phyloP scores from a whole-genome alignment of 768 basidiomycete genomes.

The Terana coerulea region DNA sequence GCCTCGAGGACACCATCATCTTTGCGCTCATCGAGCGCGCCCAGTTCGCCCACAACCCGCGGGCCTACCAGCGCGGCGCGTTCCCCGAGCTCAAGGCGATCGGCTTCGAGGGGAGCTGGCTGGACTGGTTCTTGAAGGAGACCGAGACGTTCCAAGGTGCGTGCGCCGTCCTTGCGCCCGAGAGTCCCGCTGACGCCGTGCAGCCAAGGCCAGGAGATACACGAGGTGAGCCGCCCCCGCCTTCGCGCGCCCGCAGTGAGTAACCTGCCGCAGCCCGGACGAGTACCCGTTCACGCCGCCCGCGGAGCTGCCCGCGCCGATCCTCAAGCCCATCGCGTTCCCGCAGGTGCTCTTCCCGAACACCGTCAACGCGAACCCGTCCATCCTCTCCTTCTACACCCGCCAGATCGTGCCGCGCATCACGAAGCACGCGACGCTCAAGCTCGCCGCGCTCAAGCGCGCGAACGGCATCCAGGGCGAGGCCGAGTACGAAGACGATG shows the following conservation, averaged over 20 bases:
- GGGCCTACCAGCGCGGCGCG: conserved; percentile 77
- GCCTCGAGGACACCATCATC: conserved; percentile 98
- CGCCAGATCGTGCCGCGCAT: conserved; percentile 87
- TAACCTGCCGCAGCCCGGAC: conserved; percentile 65
- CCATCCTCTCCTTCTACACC: conserved; percentile 89
- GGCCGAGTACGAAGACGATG: conserved; percentile 84
- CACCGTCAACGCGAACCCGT: conserved; percentile 79
- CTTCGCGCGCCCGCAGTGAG: not conserved
- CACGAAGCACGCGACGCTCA: conserved; percentile 64
- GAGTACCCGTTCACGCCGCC: conserved; percentile 89
- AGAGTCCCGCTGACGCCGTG: not conserved
- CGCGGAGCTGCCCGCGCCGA: conserved; percentile 70
- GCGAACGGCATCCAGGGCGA: conserved; percentile 62
- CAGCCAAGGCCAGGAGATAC: conserved; percentile 93
- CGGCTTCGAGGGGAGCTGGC: conserved; percentile 84
- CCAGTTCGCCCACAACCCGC: conserved; percentile 91
- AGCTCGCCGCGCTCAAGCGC: conserved; percentile 63
- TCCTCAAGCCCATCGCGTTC: conserved; percentile 69
- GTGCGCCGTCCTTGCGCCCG: conserved; percentile 25
- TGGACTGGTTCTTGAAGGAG: conserved; percentile 97
- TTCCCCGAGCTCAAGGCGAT: conserved; percentile 74
- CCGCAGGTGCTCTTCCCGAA: conserved; percentile 79
- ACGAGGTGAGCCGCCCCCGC: conserved; percentile 58
- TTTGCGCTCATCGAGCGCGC: conserved; percentile 96
- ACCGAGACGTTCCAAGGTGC: conserved; percentile 92